Evolutionary conservation across 208 protist species (phyloP), one percentile per base, ranked within the genome.

Genomic region (Crithidia sp.): DNA sequence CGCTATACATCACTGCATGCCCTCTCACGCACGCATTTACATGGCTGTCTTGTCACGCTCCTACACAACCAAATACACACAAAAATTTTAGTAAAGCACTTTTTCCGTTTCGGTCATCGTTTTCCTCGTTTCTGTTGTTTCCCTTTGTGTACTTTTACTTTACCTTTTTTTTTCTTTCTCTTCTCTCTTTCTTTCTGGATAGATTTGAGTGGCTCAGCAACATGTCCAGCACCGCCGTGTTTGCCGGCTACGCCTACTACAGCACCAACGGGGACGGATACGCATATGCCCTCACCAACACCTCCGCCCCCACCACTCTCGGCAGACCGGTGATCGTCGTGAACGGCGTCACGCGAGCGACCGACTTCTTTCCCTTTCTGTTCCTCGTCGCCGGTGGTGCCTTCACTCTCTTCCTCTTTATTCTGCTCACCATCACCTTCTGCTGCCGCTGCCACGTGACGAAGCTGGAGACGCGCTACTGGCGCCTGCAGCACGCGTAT

Each of bases 211-310:
- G 2, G 45, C 45, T 49, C 9, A 49, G 45, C 45, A 13, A n/a
- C 43, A 71, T 59, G 64, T 2, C 63, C n/a, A 39, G 13, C 9
- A 17, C 55, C 0, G 40, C 41, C 45, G 39, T 44, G n/a, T 78
- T 72, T 14, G 67, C 66, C 0, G 65, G 74, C 28, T 77, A 77
- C 73, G 73, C 73, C 4, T 77, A 77, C 52, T 77, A 62, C 50
- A 61, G 65, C 53, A 45, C 37, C 36, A 41, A 45, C 14, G 73
- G 65, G n/a, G 73, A 77, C 40, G 73, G 73, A 17, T 72, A 72
- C 50, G 39, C 61, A 5, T 77, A 77, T 50, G n/a, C 64, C 28
- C 37, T 77, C 0, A 70, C 7, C 7, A 17, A 54, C n/a, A 9
- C 14, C 49, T 28, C 12, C 14, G 17, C 16, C 12, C 3, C 63